Evolutionary conservation across 2,329 filamentous ascomycete genomes (phyloP).

Genomic region (Diaporthe vexans): DNA sequence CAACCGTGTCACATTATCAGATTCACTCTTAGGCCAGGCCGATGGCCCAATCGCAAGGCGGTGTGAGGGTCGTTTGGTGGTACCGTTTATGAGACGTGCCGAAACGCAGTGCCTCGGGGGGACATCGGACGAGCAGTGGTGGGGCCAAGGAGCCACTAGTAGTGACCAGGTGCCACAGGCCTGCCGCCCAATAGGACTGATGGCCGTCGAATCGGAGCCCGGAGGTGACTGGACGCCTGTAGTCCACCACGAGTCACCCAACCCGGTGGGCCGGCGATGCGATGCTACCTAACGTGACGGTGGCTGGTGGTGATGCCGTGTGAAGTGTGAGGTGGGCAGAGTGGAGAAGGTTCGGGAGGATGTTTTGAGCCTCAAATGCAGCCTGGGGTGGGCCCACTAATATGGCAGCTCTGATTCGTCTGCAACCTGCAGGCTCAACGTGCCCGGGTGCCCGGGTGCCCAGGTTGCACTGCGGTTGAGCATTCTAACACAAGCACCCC

Average conservation of each 20-base stretch:
- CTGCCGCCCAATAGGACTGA: not conserved
- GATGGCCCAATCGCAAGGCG: constrained; percentile 30
- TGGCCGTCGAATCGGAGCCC: not conserved
- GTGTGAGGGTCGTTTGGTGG: not conserved
- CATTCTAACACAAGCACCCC: constrained; percentile 20
- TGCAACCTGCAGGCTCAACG: not conserved
- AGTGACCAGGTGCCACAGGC: not conserved
- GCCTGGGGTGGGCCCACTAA: constrained; percentile 8
- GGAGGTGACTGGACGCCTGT: not conserved
- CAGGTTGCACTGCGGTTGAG: constrained; percentile 17
- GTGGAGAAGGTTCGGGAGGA: not conserved
- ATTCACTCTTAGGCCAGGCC: constrained; percentile 15
- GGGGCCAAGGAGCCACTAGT: not conserved
- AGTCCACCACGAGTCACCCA: constrained; percentile 6
- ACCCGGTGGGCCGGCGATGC: constrained; percentile 8
- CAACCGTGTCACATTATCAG: constrained; percentile 19
- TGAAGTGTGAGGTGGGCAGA: not conserved
- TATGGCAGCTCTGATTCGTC: constrained; percentile 1
- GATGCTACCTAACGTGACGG: constrained; percentile 18
- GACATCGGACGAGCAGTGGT: constrained; percentile 18
- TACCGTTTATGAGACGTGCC: constrained; percentile 16
- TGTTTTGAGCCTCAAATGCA: constrained; percentile 24
- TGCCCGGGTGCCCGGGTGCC: not conserved
- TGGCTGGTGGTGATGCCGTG: constrained; percentile 2
- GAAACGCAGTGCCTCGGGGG: constrained; percentile 20